phyloP scores from a whole-genome alignment of 148 eudicot genomes.

The Polygonum maritimum region DNA sequence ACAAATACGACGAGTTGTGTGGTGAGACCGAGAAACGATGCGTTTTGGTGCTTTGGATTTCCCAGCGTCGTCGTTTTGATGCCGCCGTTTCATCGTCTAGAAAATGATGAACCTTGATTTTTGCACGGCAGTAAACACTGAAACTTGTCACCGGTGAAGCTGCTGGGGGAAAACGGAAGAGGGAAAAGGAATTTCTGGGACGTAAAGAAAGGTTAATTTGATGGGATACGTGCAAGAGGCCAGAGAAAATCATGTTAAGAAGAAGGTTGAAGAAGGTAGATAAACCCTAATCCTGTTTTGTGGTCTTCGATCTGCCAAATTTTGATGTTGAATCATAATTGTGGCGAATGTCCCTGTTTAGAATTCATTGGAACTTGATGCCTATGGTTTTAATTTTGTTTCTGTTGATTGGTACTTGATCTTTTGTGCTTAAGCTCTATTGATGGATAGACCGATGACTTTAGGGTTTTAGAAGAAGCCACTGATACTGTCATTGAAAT shows the following conservation, averaged over 20 bases:
- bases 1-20: background rate
- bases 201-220: background rate
- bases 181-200: background rate
- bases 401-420: background rate
- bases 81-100: background rate
- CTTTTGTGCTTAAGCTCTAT: background rate
- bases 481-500: background rate
- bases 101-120: background rate
- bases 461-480: constrained; percentile 3
- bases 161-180: background rate
- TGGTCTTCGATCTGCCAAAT: background rate
- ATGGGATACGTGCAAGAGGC: constrained; percentile 86
- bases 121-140: background rate
- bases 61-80: constrained; percentile 3
- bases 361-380: background rate
- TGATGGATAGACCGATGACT: background rate
- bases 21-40: background rate
- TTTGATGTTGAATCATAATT: background rate
- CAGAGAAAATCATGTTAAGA: constrained; percentile 91
- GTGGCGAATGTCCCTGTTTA: background rate
- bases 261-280: constrained; percentile 96
- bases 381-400: background rate
- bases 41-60: background rate
- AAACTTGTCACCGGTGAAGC: background rate
- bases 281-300: background rate